phyloP scores from a whole-genome alignment of 2,329 filamentous ascomycete species.

The Sodiomyces alkalinus region DNA sequence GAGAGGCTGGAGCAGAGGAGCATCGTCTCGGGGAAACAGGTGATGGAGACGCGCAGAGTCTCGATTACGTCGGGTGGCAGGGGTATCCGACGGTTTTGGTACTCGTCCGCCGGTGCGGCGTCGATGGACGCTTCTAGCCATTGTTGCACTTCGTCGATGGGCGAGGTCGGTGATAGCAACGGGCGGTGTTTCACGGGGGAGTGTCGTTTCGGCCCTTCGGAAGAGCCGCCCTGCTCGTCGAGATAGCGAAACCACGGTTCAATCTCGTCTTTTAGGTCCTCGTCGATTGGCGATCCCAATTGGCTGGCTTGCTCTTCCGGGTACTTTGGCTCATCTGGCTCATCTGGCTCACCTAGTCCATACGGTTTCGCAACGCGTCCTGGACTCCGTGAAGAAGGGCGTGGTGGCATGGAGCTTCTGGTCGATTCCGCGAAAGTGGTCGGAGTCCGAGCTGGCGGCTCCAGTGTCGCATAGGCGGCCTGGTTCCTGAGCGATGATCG shows the following conservation, averaged over 20 bases:
- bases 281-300: no score
- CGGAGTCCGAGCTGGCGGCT: background rate
- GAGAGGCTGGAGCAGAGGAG: constrained; percentile 38
- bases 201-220: background rate
- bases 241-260: constrained; percentile 9
- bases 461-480: background rate
- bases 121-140: constrained; percentile 9
- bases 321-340: constrained; percentile 2
- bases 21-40: constrained; percentile 45
- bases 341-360: background rate
- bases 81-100: constrained; percentile 18
- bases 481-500: constrained; percentile 6
- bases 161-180: constrained; percentile 3
- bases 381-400: no score
- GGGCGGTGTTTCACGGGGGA: background rate
- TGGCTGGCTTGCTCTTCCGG: no score
- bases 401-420: no score
- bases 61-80: constrained; percentile 38
- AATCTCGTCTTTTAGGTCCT: constrained; percentile 8
- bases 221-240: constrained; percentile 4
- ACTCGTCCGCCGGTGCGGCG: constrained; percentile 3
- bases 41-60: constrained; percentile 34
- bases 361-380: background rate
- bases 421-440: background rate
- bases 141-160: constrained; percentile 5